Evolutionary conservation across 1,284 basidiomycete genomes (phyloP).

Genomic region (Hypsizygus ulmarius): DNA sequence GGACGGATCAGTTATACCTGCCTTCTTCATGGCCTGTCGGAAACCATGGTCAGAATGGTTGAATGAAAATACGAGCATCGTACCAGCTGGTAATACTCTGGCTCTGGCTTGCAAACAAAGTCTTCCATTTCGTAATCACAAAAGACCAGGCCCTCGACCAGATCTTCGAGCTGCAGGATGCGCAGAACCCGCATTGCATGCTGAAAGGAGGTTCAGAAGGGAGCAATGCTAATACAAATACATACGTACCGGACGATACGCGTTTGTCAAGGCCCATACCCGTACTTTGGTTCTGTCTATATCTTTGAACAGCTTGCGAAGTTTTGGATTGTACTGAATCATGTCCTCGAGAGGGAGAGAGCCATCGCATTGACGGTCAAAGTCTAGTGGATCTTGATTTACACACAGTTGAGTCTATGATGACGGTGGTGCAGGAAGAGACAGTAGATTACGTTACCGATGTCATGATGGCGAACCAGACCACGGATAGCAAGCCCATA

Average conservation of each 20-base stretch:
- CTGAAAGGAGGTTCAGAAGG: conserved; percentile 33
- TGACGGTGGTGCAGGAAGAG: neutral
- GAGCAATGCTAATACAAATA: neutral
- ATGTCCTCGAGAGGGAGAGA: conserved; percentile 81
- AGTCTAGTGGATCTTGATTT: conserved; percentile 76
- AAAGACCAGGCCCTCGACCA: conserved; percentile 77
- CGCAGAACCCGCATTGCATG: conserved; percentile 80
- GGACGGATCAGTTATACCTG: conserved; percentile 56
- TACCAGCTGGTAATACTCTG: conserved; percentile 65
- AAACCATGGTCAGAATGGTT: neutral
- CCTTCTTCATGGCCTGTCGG: conserved; percentile 60
- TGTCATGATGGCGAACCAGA: conserved; percentile 73
- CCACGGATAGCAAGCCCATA: conserved; percentile 88
- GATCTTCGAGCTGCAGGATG: conserved; percentile 72
- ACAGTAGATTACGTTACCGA: conserved; percentile 49
- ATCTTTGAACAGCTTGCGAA: conserved; percentile 72
- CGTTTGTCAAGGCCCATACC: conserved; percentile 85
- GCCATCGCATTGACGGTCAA: conserved; percentile 82
- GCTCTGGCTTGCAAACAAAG: conserved; percentile 84
- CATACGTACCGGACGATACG: conserved; percentile 63
- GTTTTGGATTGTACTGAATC: conserved; percentile 61
- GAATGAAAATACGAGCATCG: conserved; percentile 1
- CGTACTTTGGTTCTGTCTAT: conserved; percentile 75
- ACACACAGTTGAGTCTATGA: neutral
- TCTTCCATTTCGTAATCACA: conserved; percentile 74